Base-by-base conservation (phyloP, 1,139 yeast genomes). In the Kodamaea plutei region DNA sequence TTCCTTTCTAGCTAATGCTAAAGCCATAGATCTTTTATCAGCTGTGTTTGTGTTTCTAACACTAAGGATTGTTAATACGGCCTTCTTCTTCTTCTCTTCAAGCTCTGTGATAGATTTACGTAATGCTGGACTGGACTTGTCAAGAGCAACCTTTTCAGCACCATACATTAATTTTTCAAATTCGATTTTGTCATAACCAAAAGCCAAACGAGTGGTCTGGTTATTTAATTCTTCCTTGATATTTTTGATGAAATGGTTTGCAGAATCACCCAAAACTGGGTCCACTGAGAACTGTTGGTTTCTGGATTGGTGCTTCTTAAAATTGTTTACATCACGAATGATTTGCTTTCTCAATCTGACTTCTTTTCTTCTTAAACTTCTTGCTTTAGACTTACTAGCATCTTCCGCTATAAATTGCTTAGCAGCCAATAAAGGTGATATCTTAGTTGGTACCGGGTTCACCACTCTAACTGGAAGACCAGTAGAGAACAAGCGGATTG, bases 111-210 rank as follows among this genome's bases (percentile, higher is more conserved):
- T 58, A 21, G 76, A 64, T 30, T 66, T 69, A 35, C 71, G 55
- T 29, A 74, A 62, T 19, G 58, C 57, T 16, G 55, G 52, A n/a
- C 44, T 45, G 31, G 51, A 42, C 32, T 52, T 54, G 34, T 54
- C 58, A 31, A 66, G 47, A 4, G 61, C 56, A 9, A 70, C 68
- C 43, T 64, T 54, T 73, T 77, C 65, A 4, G 94, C 93, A 26
- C 95, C 94, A 45, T 72, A 82, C 36, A 87, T 52, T 38, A 88
- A 64, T 51, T 78, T 83, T 40, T 87, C 93, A 34, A 85, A 79
- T 48, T 84, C 88, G 24, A 61, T 64, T 40, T 75, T 57, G 39
- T 74, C 69, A 43, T 67, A 79, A 0, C 83, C 81, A 48, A 73
- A 68, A 10, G 80, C 76, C 44, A 83, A 58, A 28, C 75, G 75